Base-by-base conservation (phyloP, 441 rosid genomes). In the Eutrema salsugineum region DNA sequence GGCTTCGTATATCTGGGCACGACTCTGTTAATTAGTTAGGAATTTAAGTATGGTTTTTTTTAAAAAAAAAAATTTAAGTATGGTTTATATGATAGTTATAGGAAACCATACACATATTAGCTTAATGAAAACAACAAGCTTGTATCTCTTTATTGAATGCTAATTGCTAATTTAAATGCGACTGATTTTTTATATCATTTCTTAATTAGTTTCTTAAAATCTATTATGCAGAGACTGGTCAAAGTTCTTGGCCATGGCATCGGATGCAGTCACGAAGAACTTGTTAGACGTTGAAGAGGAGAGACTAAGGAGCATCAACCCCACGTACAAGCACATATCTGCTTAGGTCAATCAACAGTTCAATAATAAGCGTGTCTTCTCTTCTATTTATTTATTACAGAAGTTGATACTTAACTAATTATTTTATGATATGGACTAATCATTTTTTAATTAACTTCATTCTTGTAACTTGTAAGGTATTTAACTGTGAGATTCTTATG, bases 211-310 rank as follows among this genome's bases (percentile, higher is more conserved):
- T 43, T 30, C 9, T 33, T n/a, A 5, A 2, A 11, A 50, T 8
- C 36, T 6, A 28, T n/a, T 55, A 20, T 64, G 15, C 14, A 94
- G 98, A 80, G 87, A 94, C 56, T 94, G 98, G 98, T 86, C 98
- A 54, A 63, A 90, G 46, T 85, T 94, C 75, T 68, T 94, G 61
- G 74, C 58, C 11, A 76, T 50, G 47, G 87, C 97, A 1, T 83
- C 93, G 4, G 89, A 87, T 49, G 98, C 94, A 10, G 85, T 94
- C 17, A 32, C 81, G 5, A 50, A 79, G 74, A 91, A 81, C 76
- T 72, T 93, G 79, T 65, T 83, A 16, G 93, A 86, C 68, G 77
- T 81, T 32, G 93, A 84, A 3, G 83, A 66, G 20, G 83, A 71
- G 54, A 38, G 28, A 62, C 7, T 46, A 54, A 63, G 17, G 35